A percentile compares a stretch with the other conserved stretches of the same genome.
Conservation (phyloP, 768 basidiomycete genomes). For the Gloeopeniophorella convolvens region DNA sequence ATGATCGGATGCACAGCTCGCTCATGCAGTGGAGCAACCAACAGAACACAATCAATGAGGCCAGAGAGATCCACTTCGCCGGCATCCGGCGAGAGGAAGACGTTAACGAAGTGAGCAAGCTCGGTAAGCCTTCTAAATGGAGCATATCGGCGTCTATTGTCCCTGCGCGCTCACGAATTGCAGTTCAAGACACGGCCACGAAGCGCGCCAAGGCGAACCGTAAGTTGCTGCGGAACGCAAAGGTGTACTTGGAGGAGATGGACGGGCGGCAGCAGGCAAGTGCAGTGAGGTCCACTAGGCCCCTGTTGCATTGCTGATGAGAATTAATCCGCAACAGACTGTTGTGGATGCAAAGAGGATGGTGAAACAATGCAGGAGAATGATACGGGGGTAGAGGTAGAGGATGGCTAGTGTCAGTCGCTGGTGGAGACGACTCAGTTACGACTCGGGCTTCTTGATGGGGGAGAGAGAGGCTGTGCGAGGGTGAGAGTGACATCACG, state of each 20-base stretch:
- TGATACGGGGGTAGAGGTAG: conserved; percentile 1
- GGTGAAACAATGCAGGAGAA: conserved; percentile 11
- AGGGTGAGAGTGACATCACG: conserved; percentile 6
- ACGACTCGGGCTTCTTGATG: background rate
- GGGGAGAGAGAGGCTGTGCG: background rate
- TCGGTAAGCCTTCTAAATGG: conserved; percentile 3
- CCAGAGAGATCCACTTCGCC: conserved; percentile 6
- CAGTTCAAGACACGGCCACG: conserved; percentile 9
- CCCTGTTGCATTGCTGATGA: background rate
- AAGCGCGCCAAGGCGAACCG: conserved; percentile 8
- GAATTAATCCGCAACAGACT: background rate
- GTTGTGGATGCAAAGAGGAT: conserved; percentile 8
- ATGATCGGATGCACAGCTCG: background rate
- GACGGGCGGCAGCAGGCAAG: conserved; percentile 15
- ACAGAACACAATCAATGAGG: conserved; percentile 7
- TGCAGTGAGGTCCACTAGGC: no score
- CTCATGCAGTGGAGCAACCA: background rate
- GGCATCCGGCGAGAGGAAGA: conserved; percentile 6
- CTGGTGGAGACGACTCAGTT: background rate
- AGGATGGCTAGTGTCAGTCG: no score
- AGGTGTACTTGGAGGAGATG: conserved; percentile 1
- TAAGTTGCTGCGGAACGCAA: conserved; percentile 12
- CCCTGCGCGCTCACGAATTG: background rate
- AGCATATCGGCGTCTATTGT: background rate
- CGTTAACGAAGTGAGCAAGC: conserved; percentile 13